A percentile compares a stretch with the other conserved stretches of the same genome.
These are phyloP conservation scores for Fusarium foetens DNA, from an alignment of 2,329 filamentous ascomycete species.

Conservation along the genomic window DNA sequence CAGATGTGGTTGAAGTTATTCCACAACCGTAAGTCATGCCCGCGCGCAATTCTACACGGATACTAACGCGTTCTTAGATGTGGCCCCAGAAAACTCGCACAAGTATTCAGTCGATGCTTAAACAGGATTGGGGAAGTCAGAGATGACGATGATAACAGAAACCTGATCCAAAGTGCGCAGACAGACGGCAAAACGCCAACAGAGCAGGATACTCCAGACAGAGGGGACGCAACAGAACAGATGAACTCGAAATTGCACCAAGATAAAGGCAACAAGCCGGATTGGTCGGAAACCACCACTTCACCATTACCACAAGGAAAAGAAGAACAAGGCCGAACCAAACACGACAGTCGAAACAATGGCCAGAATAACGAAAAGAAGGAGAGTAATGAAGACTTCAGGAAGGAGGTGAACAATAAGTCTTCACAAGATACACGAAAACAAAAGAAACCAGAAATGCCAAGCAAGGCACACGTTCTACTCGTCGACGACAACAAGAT, in stretches of 20 bases:
- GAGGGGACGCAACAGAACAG: neutral
- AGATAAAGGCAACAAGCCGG: neutral
- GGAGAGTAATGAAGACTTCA: neutral
- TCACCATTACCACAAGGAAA: neutral
- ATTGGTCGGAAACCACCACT: neutral
- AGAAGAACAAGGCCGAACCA: accelerated
- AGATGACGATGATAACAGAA: accelerated
- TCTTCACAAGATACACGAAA: neutral
- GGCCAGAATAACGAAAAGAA: neutral
- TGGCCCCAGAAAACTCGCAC: conserved; percentile 47
- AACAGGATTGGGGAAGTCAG: neutral
- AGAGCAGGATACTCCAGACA: neutral
- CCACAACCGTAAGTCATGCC: conserved; percentile 45
- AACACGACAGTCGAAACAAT: neutral
- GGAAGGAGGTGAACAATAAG: neutral
- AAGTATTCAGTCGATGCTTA: conserved; percentile 43
- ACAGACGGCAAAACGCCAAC: neutral
- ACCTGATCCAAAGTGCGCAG: neutral
- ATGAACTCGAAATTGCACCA: neutral
- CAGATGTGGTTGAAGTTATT: conserved; percentile 46
- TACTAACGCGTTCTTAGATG: conserved; percentile 21
- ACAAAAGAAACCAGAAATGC: neutral
- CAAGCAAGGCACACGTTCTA: conserved; percentile 43
- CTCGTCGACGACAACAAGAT: conserved; percentile 57
- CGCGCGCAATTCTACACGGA: accelerated